These are phyloP conservation scores for Santalum album DNA, from an alignment of 164 flowering plant species.

Conservation along the genomic window DNA sequence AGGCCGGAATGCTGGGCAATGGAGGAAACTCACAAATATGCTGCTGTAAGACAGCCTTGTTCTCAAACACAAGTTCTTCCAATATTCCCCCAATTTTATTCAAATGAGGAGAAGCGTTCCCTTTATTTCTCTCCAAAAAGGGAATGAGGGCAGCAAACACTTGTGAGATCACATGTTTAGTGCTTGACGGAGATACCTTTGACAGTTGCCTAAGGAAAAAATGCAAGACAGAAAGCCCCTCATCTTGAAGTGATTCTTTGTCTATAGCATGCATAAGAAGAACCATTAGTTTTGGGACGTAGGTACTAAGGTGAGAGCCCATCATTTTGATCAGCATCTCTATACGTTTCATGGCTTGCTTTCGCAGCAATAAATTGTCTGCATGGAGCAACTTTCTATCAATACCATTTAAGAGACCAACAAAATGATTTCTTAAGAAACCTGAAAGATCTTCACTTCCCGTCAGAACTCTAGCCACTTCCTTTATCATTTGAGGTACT, in stretches of 20 bases:
- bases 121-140: slow-evolving; percentile 69
- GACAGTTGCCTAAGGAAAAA: slow-evolving; percentile 68
- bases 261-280: slow-evolving; percentile 91
- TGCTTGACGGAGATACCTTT: slow-evolving; percentile 76
- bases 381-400: slow-evolving; percentile 93
- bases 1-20: slow-evolving; percentile 63
- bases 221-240: slow-evolving; percentile 80
- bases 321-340: slow-evolving; percentile 85
- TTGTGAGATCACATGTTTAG: slow-evolving; percentile 85
- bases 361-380: slow-evolving; percentile 60
- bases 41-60: slow-evolving; percentile 53
- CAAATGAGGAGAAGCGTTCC: slow-evolving; percentile 45
- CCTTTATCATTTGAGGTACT: slow-evolving; percentile 76
- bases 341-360: slow-evolving; percentile 81
- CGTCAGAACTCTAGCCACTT: slow-evolving; percentile 75
- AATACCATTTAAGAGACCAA: slow-evolving; percentile 89
- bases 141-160: slow-evolving; percentile 94
- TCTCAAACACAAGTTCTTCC: slow-evolving; percentile 83
- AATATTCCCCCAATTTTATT: slow-evolving; percentile 69
- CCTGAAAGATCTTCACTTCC: slow-evolving; percentile 79
- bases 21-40: slow-evolving; percentile 84
- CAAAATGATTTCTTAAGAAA: slow-evolving; percentile 88
- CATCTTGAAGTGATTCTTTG: slow-evolving; percentile 68
- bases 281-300: slow-evolving; percentile 96
- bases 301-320: slow-evolving; percentile 80